Evolutionary conservation across 2,329 filamentous ascomycete genomes (phyloP).

Genomic region (Plenodomus tracheiphilus): DNA sequence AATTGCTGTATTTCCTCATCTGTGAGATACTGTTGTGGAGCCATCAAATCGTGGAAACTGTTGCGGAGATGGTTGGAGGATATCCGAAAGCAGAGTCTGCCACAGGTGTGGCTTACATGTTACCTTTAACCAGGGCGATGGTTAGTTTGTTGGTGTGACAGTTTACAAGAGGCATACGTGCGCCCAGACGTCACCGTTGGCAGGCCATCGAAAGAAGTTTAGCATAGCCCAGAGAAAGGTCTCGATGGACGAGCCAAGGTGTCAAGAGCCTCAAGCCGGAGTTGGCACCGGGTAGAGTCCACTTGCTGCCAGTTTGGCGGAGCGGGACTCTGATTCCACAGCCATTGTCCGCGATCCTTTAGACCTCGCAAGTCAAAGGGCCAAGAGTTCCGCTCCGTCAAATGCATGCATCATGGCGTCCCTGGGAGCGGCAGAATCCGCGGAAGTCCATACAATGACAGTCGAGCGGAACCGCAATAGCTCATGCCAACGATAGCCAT

Average conservation of each 20-base stretch:
- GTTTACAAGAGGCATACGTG: conserved; percentile 25
- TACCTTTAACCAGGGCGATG: conserved; percentile 8
- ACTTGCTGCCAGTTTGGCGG: conserved; percentile 11
- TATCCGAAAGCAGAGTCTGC: conserved; percentile 3
- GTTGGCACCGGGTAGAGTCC: conserved; percentile 12
- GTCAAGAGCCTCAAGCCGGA: conserved; percentile 31
- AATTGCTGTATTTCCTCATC: conserved; percentile 58
- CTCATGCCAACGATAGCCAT: background rate
- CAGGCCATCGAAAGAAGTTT: conserved; percentile 7
- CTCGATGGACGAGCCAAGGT: conserved; percentile 20
- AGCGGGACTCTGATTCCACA: conserved; percentile 13
- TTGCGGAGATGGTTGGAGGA: background rate
- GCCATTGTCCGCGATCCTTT: background rate
- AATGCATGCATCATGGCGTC: background rate
- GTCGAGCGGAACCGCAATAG: background rate
- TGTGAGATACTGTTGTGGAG: conserved; percentile 29
- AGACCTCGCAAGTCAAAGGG: conserved; percentile 1
- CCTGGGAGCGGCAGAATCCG: background rate
- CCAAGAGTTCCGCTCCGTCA: conserved; percentile 8
- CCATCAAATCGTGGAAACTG: conserved; percentile 19
- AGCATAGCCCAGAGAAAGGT: conserved; percentile 8
- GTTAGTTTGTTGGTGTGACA: conserved; percentile 8
- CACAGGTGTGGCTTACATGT: conserved; percentile 15
- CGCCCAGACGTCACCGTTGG: conserved; percentile 26
- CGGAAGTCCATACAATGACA: background rate